Evolutionary conservation across 2,329 filamentous ascomycete species (phyloP).

Genomic region (Cercospora zeae-maydis): DNA sequence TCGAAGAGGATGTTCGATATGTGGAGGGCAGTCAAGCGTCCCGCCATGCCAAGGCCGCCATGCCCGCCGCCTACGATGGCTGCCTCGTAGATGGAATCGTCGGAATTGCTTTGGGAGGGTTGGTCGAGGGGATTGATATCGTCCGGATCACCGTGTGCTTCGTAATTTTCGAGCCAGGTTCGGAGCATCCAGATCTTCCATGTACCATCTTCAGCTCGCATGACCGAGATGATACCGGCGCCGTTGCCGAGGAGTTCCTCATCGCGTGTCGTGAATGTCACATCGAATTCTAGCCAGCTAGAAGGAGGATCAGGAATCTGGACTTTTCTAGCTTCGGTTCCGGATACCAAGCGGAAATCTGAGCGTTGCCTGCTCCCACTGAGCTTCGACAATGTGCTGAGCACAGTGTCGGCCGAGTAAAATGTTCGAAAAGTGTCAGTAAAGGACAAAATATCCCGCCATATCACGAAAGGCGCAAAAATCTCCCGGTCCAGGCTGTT

Average conservation of each 20-base stretch:
- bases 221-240: conserved; percentile 37
- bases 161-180: conserved; percentile 39
- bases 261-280: conserved; percentile 33
- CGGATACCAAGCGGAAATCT: conserved; percentile 18
- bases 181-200: conserved; percentile 43
- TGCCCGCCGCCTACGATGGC: conserved; percentile 37
- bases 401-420: conserved; percentile 46
- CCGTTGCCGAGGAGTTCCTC: conserved; percentile 28
- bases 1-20: conserved; percentile 47
- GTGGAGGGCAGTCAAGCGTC: conserved; percentile 44
- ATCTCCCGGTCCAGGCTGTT: conserved; percentile 18
- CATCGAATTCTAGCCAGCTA: conserved; percentile 29
- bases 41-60: conserved; percentile 44
- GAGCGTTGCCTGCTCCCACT: conserved; percentile 35
- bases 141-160: conserved; percentile 35
- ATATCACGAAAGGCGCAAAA: conserved; percentile 33
- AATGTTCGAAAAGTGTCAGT: conserved; percentile 56
- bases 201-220: conserved; percentile 31
- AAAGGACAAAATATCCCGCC: conserved; percentile 57
- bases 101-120: conserved; percentile 16
- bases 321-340: conserved; percentile 28
- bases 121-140: conserved; percentile 26
- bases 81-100: conserved; percentile 29
- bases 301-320: conserved; percentile 20
- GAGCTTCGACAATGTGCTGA: conserved; percentile 37